A percentile compares a stretch with the other conserved stretches of the same genome.
phyloP scores from a whole-genome alignment of 2,329 filamentous ascomycete species.

The Hypoxylon rubiginosum region DNA sequence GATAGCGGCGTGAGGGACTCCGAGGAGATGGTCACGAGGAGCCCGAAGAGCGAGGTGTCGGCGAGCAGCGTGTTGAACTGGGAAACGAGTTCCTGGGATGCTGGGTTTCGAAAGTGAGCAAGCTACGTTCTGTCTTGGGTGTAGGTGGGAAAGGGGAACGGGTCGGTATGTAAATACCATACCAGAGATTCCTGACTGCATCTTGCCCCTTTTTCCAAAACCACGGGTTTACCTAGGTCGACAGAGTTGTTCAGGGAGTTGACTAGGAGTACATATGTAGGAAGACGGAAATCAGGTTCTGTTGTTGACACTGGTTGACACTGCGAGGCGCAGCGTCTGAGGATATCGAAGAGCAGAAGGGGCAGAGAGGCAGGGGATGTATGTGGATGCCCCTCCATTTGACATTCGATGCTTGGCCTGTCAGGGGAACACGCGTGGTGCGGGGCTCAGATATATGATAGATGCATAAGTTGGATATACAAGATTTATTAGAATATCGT shows the following conservation, averaged over 20 bases:
- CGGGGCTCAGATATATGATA: conserved; percentile 21
- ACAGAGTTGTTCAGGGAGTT: background rate
- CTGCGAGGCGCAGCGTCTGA: conserved; percentile 6
- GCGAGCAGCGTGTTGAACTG: conserved; percentile 79
- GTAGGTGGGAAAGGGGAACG: background rate
- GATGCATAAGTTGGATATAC: conserved; percentile 1
- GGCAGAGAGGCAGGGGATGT: background rate
- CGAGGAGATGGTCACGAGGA: conserved; percentile 77
- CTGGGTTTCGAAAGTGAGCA: conserved; percentile 56
- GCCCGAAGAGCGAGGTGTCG: conserved; percentile 72
- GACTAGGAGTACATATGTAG: conserved; percentile 1
- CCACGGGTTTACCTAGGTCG: background rate
- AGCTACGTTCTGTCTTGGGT: background rate
- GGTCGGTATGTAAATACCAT: conserved; percentile 62
- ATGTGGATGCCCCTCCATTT: conserved; percentile 35
- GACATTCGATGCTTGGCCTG: conserved; percentile 7
- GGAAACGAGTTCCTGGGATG: conserved; percentile 81
- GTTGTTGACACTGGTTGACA: conserved; percentile 14
- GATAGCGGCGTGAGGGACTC: conserved; percentile 76
- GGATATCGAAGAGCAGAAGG: background rate
- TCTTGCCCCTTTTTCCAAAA: conserved; percentile 56
- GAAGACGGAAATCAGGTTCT: conserved; percentile 2
- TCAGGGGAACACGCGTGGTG: conserved; percentile 23
- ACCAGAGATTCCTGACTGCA: conserved; percentile 87
- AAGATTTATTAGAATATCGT: background rate